These are phyloP conservation scores for Solanum gracilifrons DNA, from an alignment of 257 asterid species.

Conservation along the genomic window DNA sequence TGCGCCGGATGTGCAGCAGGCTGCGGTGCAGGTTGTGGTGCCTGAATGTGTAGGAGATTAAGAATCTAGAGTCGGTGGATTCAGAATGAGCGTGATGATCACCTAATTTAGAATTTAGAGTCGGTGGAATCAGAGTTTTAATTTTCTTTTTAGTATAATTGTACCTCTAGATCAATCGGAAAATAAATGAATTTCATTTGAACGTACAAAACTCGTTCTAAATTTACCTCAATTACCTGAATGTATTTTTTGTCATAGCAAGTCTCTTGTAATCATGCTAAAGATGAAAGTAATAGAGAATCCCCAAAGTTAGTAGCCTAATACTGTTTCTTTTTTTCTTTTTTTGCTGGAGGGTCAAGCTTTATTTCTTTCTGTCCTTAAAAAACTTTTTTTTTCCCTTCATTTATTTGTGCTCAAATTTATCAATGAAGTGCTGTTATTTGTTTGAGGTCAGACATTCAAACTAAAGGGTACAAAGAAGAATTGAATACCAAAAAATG, in stretches of 20 bases:
- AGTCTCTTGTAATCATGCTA: neutral
- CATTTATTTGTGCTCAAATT: neutral
- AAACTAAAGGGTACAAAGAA: neutral
- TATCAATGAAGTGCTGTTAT: neutral
- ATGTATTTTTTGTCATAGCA: neutral
- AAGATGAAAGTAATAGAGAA: neutral
- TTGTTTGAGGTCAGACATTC: neutral
- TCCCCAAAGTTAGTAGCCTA: neutral
- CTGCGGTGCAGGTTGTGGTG: constrained; percentile 29
- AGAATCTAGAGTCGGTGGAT: neutral
- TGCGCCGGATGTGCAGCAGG: constrained; percentile 11
- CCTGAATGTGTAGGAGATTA: neutral
- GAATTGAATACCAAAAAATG: neutral
- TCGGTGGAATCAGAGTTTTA: neutral
- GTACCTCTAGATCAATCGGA: neutral
- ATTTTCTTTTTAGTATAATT: neutral
- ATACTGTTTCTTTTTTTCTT: too few relatives aligned
- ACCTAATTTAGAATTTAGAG: neutral
- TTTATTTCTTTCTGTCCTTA: too few relatives aligned
- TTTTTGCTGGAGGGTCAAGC: neutral
- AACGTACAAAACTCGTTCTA: neutral
- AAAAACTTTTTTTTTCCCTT: neutral
- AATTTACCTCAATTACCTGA: neutral
- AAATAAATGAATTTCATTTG: neutral
- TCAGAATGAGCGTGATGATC: neutral